Conservation (phyloP, 192 early-diverging fungal genomes). For the Gamsiella multidivaricata region DNA sequence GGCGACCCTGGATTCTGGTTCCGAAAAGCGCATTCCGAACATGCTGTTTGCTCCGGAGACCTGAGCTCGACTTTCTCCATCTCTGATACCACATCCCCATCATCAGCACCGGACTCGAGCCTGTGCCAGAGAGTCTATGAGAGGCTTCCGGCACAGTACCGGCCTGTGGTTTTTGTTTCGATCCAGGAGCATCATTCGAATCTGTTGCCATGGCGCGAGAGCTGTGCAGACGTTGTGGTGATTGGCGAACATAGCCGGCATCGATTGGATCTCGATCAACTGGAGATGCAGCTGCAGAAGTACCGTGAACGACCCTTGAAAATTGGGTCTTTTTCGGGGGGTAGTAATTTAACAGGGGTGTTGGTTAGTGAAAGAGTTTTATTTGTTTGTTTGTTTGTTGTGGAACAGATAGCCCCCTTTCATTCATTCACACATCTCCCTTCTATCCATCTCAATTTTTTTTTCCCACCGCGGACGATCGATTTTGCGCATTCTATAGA, state of each 20-base stretch:
- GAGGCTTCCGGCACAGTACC: neutral
- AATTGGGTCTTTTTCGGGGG: constrained; percentile 56
- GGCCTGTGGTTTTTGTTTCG: constrained; percentile 56
- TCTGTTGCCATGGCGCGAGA: constrained; percentile 57
- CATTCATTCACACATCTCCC: no score
- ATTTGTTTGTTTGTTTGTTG: no score
- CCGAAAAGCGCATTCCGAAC: constrained; percentile 8
- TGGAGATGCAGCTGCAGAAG: constrained; percentile 38
- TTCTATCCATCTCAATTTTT: neutral
- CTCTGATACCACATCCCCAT: neutral
- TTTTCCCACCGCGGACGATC: neutral
- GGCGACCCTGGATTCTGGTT: constrained; percentile 36
- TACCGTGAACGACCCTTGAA: constrained; percentile 31
- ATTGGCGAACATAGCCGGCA: constrained; percentile 31
- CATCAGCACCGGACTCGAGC: no score
- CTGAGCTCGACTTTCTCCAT: neutral
- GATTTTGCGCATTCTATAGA: constrained; percentile 7
- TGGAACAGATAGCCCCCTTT: no score
- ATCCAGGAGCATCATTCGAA: constrained; percentile 62
- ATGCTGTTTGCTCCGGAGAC: neutral
- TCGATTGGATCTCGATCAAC: constrained; percentile 24
- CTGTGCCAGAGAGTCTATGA: neutral
- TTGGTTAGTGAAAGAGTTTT: no score
- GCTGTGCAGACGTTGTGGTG: constrained; percentile 50
- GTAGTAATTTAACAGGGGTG: constrained; percentile 58